phyloP scores from a whole-genome alignment of 768 basidiomycete genomes.

The Mycena epipterygia region DNA sequence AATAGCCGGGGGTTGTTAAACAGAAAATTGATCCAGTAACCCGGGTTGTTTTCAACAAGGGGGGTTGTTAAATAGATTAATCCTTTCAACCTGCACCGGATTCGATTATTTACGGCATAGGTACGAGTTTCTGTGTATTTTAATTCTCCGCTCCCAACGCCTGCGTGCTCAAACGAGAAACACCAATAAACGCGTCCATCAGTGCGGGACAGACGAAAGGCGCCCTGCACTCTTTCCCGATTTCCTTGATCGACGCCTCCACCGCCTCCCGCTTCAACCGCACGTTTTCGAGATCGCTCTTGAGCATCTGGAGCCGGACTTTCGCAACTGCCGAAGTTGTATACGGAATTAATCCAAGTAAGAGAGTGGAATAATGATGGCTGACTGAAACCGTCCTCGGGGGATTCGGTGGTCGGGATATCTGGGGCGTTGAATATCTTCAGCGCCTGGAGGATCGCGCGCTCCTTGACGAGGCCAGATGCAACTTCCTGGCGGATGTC shows the following conservation, averaged over 20 bases:
- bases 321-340: constrained; percentile 38
- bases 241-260: constrained; percentile 60
- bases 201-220: constrained; percentile 73
- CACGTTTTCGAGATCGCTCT: constrained; percentile 54
- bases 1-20: too few relatives aligned
- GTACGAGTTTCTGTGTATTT: not conserved
- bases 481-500: constrained; percentile 45
- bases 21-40: too few relatives aligned
- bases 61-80: too few relatives aligned
- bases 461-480: constrained; percentile 41
- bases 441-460: constrained; percentile 44
- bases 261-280: constrained; percentile 52
- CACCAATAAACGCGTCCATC: constrained; percentile 64
- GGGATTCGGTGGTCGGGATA: constrained; percentile 22
- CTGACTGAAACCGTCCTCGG: constrained; percentile 15
- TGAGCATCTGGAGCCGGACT: constrained; percentile 44
- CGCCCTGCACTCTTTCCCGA: constrained; percentile 62
- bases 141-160: constrained; percentile 34
- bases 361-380: not conserved
- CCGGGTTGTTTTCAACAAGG: too few relatives aligned
- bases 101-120: too few relatives aligned
- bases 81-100: too few relatives aligned
- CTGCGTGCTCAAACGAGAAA: constrained; percentile 60
- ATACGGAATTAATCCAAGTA: not conserved
- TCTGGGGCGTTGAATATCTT: constrained; percentile 32